Evolutionary conservation across 2,329 filamentous ascomycete species (phyloP).

Genomic region (Calonectria honghensis): DNA sequence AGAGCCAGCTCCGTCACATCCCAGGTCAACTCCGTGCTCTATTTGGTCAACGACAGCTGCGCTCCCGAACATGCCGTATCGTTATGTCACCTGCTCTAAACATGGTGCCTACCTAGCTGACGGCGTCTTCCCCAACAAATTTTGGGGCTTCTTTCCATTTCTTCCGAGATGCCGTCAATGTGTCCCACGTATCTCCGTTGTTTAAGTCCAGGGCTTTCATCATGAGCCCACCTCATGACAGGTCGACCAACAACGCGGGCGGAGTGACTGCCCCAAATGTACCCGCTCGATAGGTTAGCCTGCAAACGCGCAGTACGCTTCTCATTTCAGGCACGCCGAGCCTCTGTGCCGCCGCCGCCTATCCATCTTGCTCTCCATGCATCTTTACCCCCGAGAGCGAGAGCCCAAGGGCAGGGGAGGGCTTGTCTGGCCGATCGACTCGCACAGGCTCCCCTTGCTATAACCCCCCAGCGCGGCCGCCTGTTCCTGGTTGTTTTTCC

Average conservation of each 20-base stretch:
- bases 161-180: conserved; percentile 3
- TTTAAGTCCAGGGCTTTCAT: background rate
- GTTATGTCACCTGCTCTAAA: conserved; percentile 19
- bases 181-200: background rate
- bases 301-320: conserved; percentile 30
- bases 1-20: conserved; percentile 34
- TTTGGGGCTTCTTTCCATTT: conserved; percentile 17
- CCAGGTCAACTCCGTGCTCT: conserved; percentile 24
- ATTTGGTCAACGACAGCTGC: conserved; percentile 26
- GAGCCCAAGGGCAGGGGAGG: conserved; percentile 38
- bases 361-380: conserved; percentile 15
- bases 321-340: conserved; percentile 39
- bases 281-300: background rate
- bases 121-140: conserved; percentile 33
- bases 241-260: background rate
- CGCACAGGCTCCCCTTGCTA: conserved; percentile 34
- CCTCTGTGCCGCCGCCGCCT: conserved; percentile 29
- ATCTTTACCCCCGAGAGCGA: conserved; percentile 42
- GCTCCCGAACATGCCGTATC: conserved; percentile 9
- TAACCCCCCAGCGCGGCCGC: conserved; percentile 10
- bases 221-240: conserved; percentile 19
- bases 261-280: conserved; percentile 4
- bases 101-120: conserved; percentile 2
- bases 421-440: conserved; percentile 47
- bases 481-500: conserved; percentile 18